Percentiles rank a stretch among this genome's conserved stretches.
These are phyloP conservation scores for Capsella bursapastoris DNA, from an alignment of 345 rosid genomes.

Conservation along the genomic window DNA sequence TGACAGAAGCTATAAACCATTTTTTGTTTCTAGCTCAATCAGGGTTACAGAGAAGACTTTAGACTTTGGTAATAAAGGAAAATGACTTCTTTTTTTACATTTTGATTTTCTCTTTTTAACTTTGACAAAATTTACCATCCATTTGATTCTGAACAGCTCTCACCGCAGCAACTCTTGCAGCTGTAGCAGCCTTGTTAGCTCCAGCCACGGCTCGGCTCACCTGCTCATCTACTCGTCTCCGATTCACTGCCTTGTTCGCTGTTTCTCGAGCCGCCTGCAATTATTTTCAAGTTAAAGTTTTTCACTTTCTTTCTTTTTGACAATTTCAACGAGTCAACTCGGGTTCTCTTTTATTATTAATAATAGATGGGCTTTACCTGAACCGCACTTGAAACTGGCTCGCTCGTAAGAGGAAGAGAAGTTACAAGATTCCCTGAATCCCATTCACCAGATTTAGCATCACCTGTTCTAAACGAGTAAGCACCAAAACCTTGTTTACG, in stretches of 20 bases:
- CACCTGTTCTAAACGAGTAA: slow-evolving; percentile 78
- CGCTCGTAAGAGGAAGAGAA: slow-evolving; percentile 54
- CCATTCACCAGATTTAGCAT: slow-evolving; percentile 82
- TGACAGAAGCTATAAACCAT: slow-evolving; percentile 30
- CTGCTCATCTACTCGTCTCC: slow-evolving; percentile 70
- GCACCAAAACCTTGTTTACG: slow-evolving; percentile 88
- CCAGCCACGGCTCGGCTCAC: slow-evolving; percentile 71
- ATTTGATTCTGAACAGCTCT: slow-evolving; percentile 92
- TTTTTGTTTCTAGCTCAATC: slow-evolving; percentile 17
- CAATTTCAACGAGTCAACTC: neutral
- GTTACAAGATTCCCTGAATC: slow-evolving; percentile 65
- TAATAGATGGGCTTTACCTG: slow-evolving; percentile 42
- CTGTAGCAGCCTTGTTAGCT: slow-evolving; percentile 90
- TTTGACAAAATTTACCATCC: slow-evolving; percentile 89
- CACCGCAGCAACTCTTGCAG: slow-evolving; percentile 95
- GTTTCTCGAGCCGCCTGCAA: slow-evolving; percentile 76
- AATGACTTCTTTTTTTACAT: slow-evolving; percentile 25
- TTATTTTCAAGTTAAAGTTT: neutral
- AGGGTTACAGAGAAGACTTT: slow-evolving; percentile 41
- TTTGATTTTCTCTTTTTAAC: slow-evolving; percentile 21
- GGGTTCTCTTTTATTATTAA: neutral
- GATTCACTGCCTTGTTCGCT: slow-evolving; percentile 69
- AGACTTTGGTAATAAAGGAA: neutral
- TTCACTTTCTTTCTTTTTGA: neutral
- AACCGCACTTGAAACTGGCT: slow-evolving; percentile 65